A percentile compares a stretch with the other conserved stretches of the same genome.
phyloP scores from a whole-genome alignment of 176 grass and related monocot genomes.

The Ananas comosus region DNA sequence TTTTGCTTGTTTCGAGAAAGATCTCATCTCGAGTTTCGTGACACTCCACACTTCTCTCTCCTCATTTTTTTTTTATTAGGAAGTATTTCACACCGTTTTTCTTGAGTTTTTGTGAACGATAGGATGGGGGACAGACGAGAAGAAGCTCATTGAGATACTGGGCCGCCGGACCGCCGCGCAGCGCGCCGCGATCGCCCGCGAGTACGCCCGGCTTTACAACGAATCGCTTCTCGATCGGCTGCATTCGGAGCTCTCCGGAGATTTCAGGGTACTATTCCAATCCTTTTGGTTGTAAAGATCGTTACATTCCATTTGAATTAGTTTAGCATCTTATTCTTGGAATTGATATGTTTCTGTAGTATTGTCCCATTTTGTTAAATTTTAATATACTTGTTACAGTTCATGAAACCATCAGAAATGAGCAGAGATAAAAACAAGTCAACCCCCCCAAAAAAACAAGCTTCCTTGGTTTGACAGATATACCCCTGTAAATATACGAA shows the following conservation, averaged over 20 bases:
- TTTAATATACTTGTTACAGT: no score
- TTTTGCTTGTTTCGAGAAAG: not conserved
- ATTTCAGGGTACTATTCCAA: conserved; percentile 43
- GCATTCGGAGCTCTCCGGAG: conserved; percentile 52
- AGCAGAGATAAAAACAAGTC: no score
- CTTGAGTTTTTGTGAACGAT: not conserved
- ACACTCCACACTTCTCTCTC: conserved; percentile 3
- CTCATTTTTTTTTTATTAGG: not conserved
- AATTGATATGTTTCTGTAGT: not conserved
- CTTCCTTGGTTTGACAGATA: no score
- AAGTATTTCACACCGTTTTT: not conserved
- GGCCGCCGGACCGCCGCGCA: conserved; percentile 66
- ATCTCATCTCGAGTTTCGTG: not conserved
- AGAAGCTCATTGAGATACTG: conserved; percentile 56
- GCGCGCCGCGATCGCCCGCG: conserved; percentile 45
- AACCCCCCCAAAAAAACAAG: no score
- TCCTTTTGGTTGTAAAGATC: not conserved
- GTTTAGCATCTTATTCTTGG: not conserved
- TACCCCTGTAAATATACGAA: no score
- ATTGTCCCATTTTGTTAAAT: no score
- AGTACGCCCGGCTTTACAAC: conserved; percentile 53
- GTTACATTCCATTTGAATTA: not conserved
- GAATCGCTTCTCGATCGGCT: conserved; percentile 54
- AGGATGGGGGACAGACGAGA: conserved; percentile 91
- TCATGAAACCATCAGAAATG: no score